Evolutionary conservation across 495 filamentous ascomycete species (phyloP).

Genomic region (Ascodesmis nigricans): DNA sequence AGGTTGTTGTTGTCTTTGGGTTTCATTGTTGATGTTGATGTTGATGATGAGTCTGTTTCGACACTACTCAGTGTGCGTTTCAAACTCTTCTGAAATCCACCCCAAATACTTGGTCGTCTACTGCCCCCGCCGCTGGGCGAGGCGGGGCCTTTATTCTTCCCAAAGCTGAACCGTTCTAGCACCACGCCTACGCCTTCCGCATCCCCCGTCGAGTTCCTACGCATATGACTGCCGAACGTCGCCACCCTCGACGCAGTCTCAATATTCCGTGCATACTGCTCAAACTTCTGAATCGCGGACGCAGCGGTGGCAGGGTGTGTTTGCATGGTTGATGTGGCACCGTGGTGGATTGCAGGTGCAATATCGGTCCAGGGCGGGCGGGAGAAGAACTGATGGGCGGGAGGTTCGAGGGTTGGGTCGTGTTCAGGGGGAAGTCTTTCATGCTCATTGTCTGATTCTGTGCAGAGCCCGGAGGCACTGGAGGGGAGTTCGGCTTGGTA

Average conservation of each 20-base stretch:
- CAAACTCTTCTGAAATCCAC: slow-evolving; percentile 8
- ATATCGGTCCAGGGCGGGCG: slow-evolving; percentile 17
- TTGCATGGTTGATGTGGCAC: slow-evolving; percentile 7
- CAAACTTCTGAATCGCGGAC: slow-evolving; percentile 14
- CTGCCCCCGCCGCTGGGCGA: slow-evolving; percentile 1
- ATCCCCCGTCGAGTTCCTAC: slow-evolving; percentile 11
- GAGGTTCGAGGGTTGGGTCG: slow-evolving; percentile 13
- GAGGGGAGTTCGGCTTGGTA: not conserved
- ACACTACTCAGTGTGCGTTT: slow-evolving; percentile 16
- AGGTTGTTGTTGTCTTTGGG: slow-evolving; percentile 1
- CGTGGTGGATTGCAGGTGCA: slow-evolving; percentile 2
- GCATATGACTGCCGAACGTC: slow-evolving; percentile 19
- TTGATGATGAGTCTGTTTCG: not conserved
- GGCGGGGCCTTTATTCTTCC: slow-evolving; percentile 17
- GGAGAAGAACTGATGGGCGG: slow-evolving; percentile 16
- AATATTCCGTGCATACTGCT: slow-evolving; percentile 14
- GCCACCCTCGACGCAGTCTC: slow-evolving; percentile 20
- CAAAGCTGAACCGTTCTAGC: slow-evolving; percentile 15
- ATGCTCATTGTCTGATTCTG: slow-evolving; percentile 10
- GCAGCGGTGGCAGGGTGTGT: slow-evolving; percentile 17
- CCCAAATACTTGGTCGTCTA: slow-evolving; percentile 15
- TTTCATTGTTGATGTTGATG: too few relatives aligned
- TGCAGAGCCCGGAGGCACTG: too few relatives aligned
- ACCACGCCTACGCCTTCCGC: slow-evolving; percentile 13
- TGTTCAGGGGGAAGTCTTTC: slow-evolving; percentile 13